Base-by-base conservation (phyloP, 108 stramenopile genomes). In the Cylindrotheca closterium region DNA sequence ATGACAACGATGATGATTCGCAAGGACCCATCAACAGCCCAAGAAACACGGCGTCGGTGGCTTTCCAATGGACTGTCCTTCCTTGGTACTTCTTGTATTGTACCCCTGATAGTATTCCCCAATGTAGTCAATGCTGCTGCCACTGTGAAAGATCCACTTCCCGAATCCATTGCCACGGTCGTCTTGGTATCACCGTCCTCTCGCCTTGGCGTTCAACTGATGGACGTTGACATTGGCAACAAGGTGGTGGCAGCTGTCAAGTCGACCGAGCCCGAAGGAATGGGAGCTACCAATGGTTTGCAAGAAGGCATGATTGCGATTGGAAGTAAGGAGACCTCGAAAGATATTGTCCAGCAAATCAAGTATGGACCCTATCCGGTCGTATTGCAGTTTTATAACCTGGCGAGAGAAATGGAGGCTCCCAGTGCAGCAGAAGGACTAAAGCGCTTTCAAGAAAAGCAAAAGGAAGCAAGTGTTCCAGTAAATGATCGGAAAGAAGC, bases 321-420 rank as follows among this genome's bases (percentile, higher is more conserved):
- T 18, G 65, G 48, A 31, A 47, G 27, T 24, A 47, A 60, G 55
- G 28, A 30, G 12, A 47, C 55, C 30, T 45, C 58, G 12, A 45
- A 32, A 32, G 47, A 27, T 60, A 23, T 73, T 21, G 65, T 65
- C 5, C 26, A 58, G 33, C 64, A 63, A 54, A 22, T 73, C 17
- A 53, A 51, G n/a, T 56, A 65, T 23, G 73, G 73, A 2, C 73
- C 73, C 7, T 74, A 74, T 63, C 73, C 73, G 33, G 42, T 68
- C 53, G 59, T 67, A 22, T 23, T 74, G 31, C 73, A 74, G 58
- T 74, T 74, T 53, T 55, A 65, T n/a, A 52, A 65, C 28, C 21
- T 45, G 5, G 66, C 64, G 23, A 32, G 37, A 7, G 58, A 51
- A 26, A 23, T 4, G 45, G 8, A 45, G 12, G 24, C 24, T 5